These are phyloP conservation scores for Serpula lacrymans DNA, from an alignment of 768 basidiomycete species.

Conservation along the genomic window DNA sequence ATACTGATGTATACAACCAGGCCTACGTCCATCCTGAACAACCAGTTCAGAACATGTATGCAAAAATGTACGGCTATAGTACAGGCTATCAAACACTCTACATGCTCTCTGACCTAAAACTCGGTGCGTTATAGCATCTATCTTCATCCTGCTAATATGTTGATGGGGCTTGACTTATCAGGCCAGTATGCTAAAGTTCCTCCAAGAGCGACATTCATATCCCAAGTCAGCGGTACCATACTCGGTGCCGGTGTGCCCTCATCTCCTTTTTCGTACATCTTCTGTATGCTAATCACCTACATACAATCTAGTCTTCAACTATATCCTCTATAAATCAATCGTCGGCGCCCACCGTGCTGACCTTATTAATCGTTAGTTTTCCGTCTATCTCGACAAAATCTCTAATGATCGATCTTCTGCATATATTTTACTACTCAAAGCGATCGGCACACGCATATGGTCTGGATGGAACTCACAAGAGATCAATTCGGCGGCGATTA, in stretches of 20 bases:
- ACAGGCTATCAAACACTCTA: slow-evolving; percentile 51
- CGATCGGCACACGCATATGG: slow-evolving; percentile 13
- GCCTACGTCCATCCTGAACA: slow-evolving; percentile 22
- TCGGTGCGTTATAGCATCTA: not conserved
- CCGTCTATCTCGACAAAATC: not conserved
- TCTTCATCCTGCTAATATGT: slow-evolving; percentile 7
- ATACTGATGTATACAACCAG: slow-evolving; percentile 20
- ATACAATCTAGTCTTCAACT: slow-evolving; percentile 16
- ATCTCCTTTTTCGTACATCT: not conserved
- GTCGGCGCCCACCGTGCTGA: slow-evolving; percentile 10
- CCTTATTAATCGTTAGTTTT: slow-evolving; percentile 9
- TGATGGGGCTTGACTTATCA: slow-evolving; percentile 33
- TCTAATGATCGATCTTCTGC: not conserved
- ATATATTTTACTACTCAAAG: slow-evolving; percentile 7
- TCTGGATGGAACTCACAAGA: slow-evolving; percentile 45
- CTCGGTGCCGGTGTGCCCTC: slow-evolving; percentile 40
- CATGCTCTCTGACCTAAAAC: slow-evolving; percentile 42
- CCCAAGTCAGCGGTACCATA: slow-evolving; percentile 48
- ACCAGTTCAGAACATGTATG: slow-evolving; percentile 41
- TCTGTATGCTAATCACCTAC: too few species aligned
- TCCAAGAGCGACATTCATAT: slow-evolving; percentile 44
- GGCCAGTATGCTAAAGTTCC: slow-evolving; percentile 56
- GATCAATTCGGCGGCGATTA: slow-evolving; percentile 52
- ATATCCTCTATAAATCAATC: slow-evolving; percentile 15
- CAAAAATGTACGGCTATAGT: slow-evolving; percentile 51